Conservation (phyloP, 768 basidiomycete species). For the Cystofilobasidium bisporidii region DNA sequence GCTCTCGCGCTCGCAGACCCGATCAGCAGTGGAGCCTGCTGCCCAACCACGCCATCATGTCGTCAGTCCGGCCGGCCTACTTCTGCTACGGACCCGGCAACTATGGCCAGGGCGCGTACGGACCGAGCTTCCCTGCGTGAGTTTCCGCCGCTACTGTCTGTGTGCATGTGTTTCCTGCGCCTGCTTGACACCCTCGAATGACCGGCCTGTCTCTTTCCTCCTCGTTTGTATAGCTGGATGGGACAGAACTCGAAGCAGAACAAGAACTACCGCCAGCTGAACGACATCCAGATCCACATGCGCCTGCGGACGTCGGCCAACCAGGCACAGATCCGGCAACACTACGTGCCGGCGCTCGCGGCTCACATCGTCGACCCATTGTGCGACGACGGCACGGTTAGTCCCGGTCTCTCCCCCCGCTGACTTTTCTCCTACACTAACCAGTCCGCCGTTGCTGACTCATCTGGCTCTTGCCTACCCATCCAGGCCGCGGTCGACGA, state of each 20-base stretch:
- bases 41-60: slow-evolving; percentile 84
- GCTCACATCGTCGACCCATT: slow-evolving; percentile 72
- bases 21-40: slow-evolving; percentile 95
- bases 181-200: background rate
- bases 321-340: slow-evolving; percentile 77
- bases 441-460: background rate
- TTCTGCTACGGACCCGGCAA: slow-evolving; percentile 57
- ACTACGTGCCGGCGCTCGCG: slow-evolving; percentile 81
- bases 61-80: slow-evolving; percentile 78
- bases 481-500: slow-evolving; percentile 64
- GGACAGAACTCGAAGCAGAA: slow-evolving; percentile 91
- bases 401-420: slow-evolving; percentile 38
- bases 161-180: background rate
- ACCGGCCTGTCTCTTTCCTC: background rate
- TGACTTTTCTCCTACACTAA: background rate
- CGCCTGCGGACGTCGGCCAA: slow-evolving; percentile 85
- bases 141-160: too few species aligned
- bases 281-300: slow-evolving; percentile 91
- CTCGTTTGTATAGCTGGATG: slow-evolving; percentile 60
- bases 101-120: slow-evolving; percentile 49
- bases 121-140: slow-evolving; percentile 76
- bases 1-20: slow-evolving; percentile 46
- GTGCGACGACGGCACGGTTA: slow-evolving; percentile 59
- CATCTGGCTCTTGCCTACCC: background rate
- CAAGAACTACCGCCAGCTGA: slow-evolving; percentile 68